Base-by-base conservation (phyloP, 768 basidiomycete species). In the Suillus lakei region DNA sequence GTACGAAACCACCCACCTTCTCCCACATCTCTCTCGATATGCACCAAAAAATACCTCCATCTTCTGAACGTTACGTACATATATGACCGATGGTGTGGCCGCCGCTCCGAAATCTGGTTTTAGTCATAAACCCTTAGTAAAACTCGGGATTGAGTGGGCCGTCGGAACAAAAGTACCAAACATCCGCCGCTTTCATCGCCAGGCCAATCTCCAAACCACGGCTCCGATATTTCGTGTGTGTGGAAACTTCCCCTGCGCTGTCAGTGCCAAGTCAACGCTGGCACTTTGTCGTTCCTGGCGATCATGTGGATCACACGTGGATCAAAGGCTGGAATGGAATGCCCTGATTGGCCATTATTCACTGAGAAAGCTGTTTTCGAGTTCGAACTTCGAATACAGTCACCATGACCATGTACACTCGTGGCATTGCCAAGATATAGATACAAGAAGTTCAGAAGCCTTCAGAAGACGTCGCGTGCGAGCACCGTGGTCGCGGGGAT, bases 231-330 rank as follows among this genome's bases (percentile, higher is more conserved):
- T 36, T 21, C 18, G 34, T 36, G 50, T 30, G 50, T 30, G 51
- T 53, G 48, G 26, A 51, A 51, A 15, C 2, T 5, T 34, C 6
- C 53, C 5, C 32, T n/a, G 10, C 30, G 51, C 30, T 32, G 51
- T 53, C 51, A 53, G 30, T 53, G 30, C 21, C 30, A 53, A 53
- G 51, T 53, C 30, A 43, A 43, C 18, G 53, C 53, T 54, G 53
- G 53, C 53, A 54, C 53, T 54, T 34, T 54, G 56, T 58, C 56
- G 56, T 58, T 39, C 56, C 56, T 58, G 56, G 23, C 56, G 56
- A 58, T 58, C 56, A 38, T 12, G 36, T 39, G 15, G 23, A 58
- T 58, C 56, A 58, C 56, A 26, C 36, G 53, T 21, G 53, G 21
- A 32, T 54, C n/a, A n/a, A n/a, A 53, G 16, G 8, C 16, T 55